A percentile compares a stretch with the other conserved stretches of the same genome.
These are phyloP conservation scores for Phytophthora chlamydospora DNA, from an alignment of 352 stramenopile genomes.

Conservation along the genomic window DNA sequence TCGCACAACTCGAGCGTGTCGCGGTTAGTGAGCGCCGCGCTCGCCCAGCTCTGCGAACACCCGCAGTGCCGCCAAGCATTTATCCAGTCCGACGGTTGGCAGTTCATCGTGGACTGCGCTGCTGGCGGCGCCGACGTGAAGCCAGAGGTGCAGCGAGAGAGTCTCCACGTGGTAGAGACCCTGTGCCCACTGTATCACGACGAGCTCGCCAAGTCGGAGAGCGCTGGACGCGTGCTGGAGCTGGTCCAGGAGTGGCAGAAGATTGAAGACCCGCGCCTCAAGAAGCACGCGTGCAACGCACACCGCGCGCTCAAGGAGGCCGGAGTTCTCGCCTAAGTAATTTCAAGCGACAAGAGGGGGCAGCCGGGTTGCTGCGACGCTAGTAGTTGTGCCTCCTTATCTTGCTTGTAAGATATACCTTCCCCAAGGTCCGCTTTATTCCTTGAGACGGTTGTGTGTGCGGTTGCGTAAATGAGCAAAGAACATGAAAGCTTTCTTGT, in stretches of 20 bases:
- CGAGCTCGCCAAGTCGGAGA: conserved; percentile 73
- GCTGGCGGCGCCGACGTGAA: conserved; percentile 64
- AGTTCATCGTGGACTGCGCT: conserved; percentile 84
- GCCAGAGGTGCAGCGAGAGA: conserved; percentile 82
- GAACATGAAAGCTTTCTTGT: conserved; percentile 23
- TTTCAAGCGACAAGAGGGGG: conserved; percentile 22
- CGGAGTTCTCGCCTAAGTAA: conserved; percentile 73
- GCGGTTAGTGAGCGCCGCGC: conserved; percentile 71
- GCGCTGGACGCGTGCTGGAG: conserved; percentile 58
- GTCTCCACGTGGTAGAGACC: conserved; percentile 87
- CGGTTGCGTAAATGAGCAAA: conserved; percentile 20
- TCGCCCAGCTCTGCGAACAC: conserved; percentile 85
- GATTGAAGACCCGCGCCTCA: conserved; percentile 83
- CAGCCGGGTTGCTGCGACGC: conserved; percentile 1
- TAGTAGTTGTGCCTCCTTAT: conserved; percentile 30
- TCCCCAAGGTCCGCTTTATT: conserved; percentile 22
- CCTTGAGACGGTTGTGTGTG: conserved; percentile 11
- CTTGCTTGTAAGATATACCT: conserved; percentile 53
- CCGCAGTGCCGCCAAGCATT: conserved; percentile 84
- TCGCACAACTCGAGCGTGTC: conserved; percentile 64
- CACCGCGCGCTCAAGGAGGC: conserved; percentile 80
- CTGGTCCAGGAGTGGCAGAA: conserved; percentile 82
- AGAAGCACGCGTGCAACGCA: conserved; percentile 87
- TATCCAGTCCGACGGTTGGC: conserved; percentile 80
- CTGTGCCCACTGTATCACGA: conserved; percentile 85